Base-by-base conservation (phyloP, 2,329 filamentous ascomycete species). In the Exophiala spinifera region DNA sequence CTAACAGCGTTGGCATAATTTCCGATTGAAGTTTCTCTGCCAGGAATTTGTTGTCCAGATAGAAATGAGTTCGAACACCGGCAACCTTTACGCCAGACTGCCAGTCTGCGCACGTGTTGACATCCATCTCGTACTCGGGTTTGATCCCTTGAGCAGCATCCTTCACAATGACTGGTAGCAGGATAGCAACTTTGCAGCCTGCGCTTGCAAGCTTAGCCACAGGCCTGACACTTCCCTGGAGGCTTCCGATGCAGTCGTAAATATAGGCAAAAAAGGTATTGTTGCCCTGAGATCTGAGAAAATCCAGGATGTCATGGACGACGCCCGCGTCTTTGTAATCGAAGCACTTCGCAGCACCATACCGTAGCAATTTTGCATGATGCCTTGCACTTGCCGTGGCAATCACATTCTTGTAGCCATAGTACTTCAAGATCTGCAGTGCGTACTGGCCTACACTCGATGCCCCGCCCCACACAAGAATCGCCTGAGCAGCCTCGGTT, bases 91-190 rank as follows among this genome's bases (percentile, higher is more conserved):
- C 81, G 0, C 79, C 81, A 2, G 79, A 71, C 3, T 69, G 70
- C 81, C 82, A 85, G 31, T 72, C 61, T 5, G 74, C 71, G 10
- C 66, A 70, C 6, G 67, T 68, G n/a, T 60, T 43, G 1, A 75
- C 76, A 46, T 82, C 78, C 78, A 82, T 80, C 33, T 72, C 72
- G 51, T 82, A 85, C 57, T 77, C 72, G 0, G 82, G 81, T 54
- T 67, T 70, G 15, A 74, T 19, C 13, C 68, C 1, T 3, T 75
- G 71, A 0, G 70, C 76, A 0, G 81, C 76, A 56, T 84, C 78
- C 40, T 68, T 74, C 42, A 83, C 60, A 53, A 86, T 81, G 14
- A 85, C 76, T 0, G 83, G 83, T 4, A 87, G 66, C 68, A 86
- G 75, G 14, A 85, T 68, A 0, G 82, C 83, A 0, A 86, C 79